Conservation (phyloP, 2,329 filamentous ascomycete genomes). For the Fusarium multiceps region DNA sequence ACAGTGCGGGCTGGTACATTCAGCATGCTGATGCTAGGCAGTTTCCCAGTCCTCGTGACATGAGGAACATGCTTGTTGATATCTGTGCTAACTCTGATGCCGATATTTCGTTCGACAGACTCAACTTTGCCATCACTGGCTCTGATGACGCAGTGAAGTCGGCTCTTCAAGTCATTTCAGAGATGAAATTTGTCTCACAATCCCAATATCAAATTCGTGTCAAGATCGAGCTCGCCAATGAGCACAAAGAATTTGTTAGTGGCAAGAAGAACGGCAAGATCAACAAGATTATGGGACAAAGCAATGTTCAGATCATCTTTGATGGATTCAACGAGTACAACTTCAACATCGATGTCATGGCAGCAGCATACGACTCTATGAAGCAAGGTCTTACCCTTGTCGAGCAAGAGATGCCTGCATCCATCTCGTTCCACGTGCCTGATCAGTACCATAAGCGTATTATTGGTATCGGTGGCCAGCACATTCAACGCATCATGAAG, state of each 20-base stretch:
- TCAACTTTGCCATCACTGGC: conserved; percentile 92
- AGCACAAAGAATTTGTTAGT: conserved; percentile 99
- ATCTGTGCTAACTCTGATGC: conserved; percentile 97
- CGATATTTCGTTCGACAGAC: conserved; percentile 93
- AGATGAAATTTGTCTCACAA: conserved; percentile 88
- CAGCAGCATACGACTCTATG: conserved; percentile 90
- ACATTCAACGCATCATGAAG: conserved; percentile 99
- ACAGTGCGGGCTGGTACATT: conserved; percentile 96
- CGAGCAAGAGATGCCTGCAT: conserved; percentile 98
- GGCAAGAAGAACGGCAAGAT: conserved; percentile 99
- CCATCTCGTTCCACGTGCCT: conserved; percentile 98
- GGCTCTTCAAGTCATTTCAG: conserved; percentile 92
- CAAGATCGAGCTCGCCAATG: conserved; percentile 98
- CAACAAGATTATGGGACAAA: conserved; percentile 99
- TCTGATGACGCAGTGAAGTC: conserved; percentile 97
- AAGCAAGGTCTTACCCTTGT: conserved; percentile 93
- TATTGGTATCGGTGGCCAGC: conserved; percentile 97
- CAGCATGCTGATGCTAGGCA: conserved; percentile 76
- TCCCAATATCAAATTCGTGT: conserved; percentile 93
- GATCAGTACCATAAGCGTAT: conserved; percentile 99
- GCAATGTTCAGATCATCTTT: conserved; percentile 98
- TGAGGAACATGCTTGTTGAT: conserved; percentile 90
- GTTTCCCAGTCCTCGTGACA: conserved; percentile 74
- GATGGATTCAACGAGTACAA: conserved; percentile 99
- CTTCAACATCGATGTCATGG: conserved; percentile 98